phyloP scores from a whole-genome alignment of 495 filamentous ascomycete species.

The Xylaria sp. region DNA sequence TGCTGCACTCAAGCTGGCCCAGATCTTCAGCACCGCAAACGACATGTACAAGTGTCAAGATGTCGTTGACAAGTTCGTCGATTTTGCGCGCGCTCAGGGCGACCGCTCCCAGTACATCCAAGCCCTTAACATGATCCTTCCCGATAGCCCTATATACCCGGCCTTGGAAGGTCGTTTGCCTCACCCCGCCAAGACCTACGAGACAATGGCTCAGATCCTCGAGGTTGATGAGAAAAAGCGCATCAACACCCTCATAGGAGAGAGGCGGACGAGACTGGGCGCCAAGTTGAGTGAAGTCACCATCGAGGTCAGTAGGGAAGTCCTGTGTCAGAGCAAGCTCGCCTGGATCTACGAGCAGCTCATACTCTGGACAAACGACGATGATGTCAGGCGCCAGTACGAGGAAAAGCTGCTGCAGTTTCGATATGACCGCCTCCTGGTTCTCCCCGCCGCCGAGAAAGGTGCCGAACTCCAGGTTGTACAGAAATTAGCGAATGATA shows the following conservation, averaged over 20 bases:
- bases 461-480: constrained; percentile 70
- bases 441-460: constrained; percentile 71
- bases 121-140: constrained; percentile 77
- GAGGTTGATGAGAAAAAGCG: constrained; percentile 88
- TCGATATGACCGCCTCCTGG: constrained; percentile 75
- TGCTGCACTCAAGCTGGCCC: constrained; percentile 73
- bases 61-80: constrained; percentile 79
- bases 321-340: constrained; percentile 72
- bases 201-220: constrained; percentile 80
- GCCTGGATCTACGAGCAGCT: constrained; percentile 79
- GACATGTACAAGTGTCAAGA: constrained; percentile 76
- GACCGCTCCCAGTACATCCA: constrained; percentile 73
- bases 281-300: constrained; percentile 83
- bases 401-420: constrained; percentile 90
- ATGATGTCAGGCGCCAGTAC: constrained; percentile 80
- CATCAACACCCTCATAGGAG: constrained; percentile 90
- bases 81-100: constrained; percentile 72
- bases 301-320: constrained; percentile 84
- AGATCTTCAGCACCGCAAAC: constrained; percentile 72
- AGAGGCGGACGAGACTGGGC: constrained; percentile 86
- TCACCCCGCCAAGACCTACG: constrained; percentile 81
- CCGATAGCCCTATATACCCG: constrained; percentile 76
- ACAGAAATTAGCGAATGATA: constrained; percentile 76
- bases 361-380: constrained; percentile 89
- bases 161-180: constrained; percentile 86